These are phyloP conservation scores for Penicillium crystallinum DNA, from an alignment of 495 filamentous ascomycete genomes.

Conservation along the genomic window DNA sequence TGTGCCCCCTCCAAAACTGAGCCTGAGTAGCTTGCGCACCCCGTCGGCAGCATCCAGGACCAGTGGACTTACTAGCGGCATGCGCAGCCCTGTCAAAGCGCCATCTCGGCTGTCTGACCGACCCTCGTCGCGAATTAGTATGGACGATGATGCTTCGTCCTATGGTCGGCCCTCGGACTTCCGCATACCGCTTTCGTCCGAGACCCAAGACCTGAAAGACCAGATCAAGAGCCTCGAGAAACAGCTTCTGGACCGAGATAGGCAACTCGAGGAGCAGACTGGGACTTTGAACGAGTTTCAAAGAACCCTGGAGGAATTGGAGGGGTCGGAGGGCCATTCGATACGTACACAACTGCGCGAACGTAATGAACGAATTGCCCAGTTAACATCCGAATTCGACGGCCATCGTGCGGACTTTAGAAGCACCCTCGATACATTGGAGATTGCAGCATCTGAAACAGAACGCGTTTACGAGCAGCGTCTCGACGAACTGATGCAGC, in stretches of 20 bases:
- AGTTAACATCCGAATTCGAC: constrained; percentile 93
- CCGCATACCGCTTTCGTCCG: constrained; percentile 40
- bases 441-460: constrained; percentile 93
- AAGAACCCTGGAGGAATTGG: constrained; percentile 51
- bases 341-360: constrained; percentile 80
- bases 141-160: constrained; percentile 35
- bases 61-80: constrained; percentile 25
- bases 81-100: constrained; percentile 39
- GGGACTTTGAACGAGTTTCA: constrained; percentile 63
- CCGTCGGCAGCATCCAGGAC: constrained; percentile 34
- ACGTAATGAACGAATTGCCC: constrained; percentile 92
- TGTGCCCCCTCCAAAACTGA: constrained; percentile 49
- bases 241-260: constrained; percentile 78
- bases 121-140: constrained; percentile 39
- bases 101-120: constrained; percentile 41
- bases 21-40: constrained; percentile 50
- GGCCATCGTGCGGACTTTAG: constrained; percentile 92
- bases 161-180: constrained; percentile 41
- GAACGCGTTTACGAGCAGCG: constrained; percentile 95
- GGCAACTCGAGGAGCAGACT: constrained; percentile 82
- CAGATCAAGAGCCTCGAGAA: constrained; percentile 59
- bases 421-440: constrained; percentile 92
- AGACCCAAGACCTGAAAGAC: constrained; percentile 49
- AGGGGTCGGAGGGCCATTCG: constrained; percentile 71
- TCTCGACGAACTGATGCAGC: constrained; percentile 81